A percentile compares a stretch with the other conserved stretches of the same genome.
Conservation (phyloP, 2,329 filamentous ascomycete species). For the Fusarium pseudonygamai region DNA sequence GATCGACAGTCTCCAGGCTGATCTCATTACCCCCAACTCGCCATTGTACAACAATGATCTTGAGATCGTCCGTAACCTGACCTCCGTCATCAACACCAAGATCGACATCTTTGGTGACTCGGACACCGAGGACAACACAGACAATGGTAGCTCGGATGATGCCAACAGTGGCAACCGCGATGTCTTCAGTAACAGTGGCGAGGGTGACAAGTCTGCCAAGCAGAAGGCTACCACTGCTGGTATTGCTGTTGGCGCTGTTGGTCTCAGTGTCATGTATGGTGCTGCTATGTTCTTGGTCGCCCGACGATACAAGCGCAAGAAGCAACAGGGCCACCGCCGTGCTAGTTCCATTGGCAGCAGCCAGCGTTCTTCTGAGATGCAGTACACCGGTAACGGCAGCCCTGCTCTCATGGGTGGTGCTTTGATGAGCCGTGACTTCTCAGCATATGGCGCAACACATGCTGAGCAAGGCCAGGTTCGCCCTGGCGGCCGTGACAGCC, state of each 20-base stretch:
- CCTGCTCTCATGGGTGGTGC: slow-evolving; percentile 77
- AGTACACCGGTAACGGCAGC: slow-evolving; percentile 59
- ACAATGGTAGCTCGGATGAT: slow-evolving; percentile 44
- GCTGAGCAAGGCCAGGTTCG: slow-evolving; percentile 23
- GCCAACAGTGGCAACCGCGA: slow-evolving; percentile 52
- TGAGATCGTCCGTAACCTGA: slow-evolving; percentile 74
- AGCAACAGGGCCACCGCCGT: slow-evolving; percentile 78
- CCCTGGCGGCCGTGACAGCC: slow-evolving; percentile 62
- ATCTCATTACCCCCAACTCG: slow-evolving; percentile 78
- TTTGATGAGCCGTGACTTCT: slow-evolving; percentile 65
- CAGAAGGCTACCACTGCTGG: slow-evolving; percentile 71
- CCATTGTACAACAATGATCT: slow-evolving; percentile 76
- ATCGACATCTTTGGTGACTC: slow-evolving; percentile 62
- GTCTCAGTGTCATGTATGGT: slow-evolving; percentile 86
- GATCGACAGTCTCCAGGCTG: slow-evolving; percentile 72
- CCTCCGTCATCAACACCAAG: slow-evolving; percentile 82
- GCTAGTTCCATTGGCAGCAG: slow-evolving; percentile 74
- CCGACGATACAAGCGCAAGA: slow-evolving; percentile 88
- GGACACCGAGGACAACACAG: slow-evolving; percentile 47
- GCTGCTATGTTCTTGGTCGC: slow-evolving; percentile 95
- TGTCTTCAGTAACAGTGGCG: slow-evolving; percentile 54
- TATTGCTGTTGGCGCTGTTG: slow-evolving; percentile 80
- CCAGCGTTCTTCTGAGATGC: slow-evolving; percentile 61
- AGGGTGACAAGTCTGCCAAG: slow-evolving; percentile 64
- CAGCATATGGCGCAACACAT: slow-evolving; percentile 61